Evolutionary conservation across 257 asterid genomes (phyloP), one percentile per base, ranked within the genome.

Genomic region (Nicotiana noctiflora): DNA sequence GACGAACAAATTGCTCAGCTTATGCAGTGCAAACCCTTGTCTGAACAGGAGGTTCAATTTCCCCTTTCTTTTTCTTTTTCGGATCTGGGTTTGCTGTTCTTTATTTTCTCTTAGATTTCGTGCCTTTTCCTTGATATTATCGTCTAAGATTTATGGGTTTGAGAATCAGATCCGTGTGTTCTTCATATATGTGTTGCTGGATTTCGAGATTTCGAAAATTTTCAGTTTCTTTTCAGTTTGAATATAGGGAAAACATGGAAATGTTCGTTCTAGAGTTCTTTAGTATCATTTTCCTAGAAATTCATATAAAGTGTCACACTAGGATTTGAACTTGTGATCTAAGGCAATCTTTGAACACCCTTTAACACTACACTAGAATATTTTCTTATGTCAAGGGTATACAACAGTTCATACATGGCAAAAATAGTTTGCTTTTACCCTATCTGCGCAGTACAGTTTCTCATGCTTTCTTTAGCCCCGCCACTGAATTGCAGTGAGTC

Each of bases 11-110:
- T 93, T 84, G 86, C 84, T 46, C 96, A 89, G 88, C 97, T 91
- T 84, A 91, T 88, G 89, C 97, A 93, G 89, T 91, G 97, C 93
- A 93, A 93, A 79, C 95, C 97, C 85, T 83, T 93, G 80, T 87
- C 96, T 81, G 94, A 93, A 52, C 93, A 83, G 56, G 97, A 91
- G 94, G 97, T 93, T 49, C 14, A 7, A 6, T 21, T 4, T 32
- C 12, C 2, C 6, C 7, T 10, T 1, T 4, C 21, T 37, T 6
- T 40, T 4, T 3, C 40, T 32, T 70, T 70, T 37, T 21, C 46
- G n/a, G 55, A 78, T 74, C 62, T 14, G 53, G 2, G 31, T 2
- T 63, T 27, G 25, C 67, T 66, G 5, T 15, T 83, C 23, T 81
- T 17, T 9, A 12, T 4, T 64, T 18, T 23, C 11, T 18, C 18